phyloP scores from a whole-genome alignment of 441 rosid genomes.

The Syzygium malaccense region DNA sequence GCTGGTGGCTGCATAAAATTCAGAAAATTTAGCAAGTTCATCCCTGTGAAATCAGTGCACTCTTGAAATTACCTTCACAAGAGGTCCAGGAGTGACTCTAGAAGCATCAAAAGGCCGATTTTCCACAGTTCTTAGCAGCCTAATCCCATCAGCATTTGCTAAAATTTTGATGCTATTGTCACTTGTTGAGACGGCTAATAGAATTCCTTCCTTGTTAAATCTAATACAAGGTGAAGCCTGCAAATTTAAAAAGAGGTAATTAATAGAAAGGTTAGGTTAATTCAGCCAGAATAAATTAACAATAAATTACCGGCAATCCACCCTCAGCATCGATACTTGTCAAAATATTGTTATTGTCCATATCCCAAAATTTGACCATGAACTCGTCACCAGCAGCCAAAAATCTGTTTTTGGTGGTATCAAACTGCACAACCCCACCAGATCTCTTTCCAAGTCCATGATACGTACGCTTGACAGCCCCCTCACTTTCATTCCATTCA shows the following conservation, averaged over 20 bases:
- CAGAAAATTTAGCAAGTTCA: background rate
- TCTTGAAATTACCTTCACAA: conserved; percentile 44
- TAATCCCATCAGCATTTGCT: conserved; percentile 67
- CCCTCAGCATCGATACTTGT: conserved; percentile 59
- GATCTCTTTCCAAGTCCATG: conserved; percentile 67
- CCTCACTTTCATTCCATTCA: conserved; percentile 93
- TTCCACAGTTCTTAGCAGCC: conserved; percentile 53
- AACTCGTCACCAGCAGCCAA: conserved; percentile 79
- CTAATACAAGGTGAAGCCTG: conserved; percentile 77
- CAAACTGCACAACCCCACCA: conserved; percentile 61
- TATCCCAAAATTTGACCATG: conserved; percentile 66
- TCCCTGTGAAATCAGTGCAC: background rate
- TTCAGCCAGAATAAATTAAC: background rate
- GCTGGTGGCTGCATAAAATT: conserved; percentile 40
- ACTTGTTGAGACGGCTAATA: conserved; percentile 74
- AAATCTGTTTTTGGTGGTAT: conserved; percentile 63
- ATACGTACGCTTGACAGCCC: conserved; percentile 55
- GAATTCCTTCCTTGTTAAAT: conserved; percentile 73
- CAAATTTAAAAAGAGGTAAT: conserved; percentile 14
- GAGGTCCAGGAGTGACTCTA: conserved; percentile 46
- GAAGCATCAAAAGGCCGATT: conserved; percentile 60
- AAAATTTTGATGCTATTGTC: conserved; percentile 69
- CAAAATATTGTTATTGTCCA: conserved; percentile 46
- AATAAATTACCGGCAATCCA: conserved; percentile 51
- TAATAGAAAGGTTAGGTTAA: background rate